A percentile compares a stretch with the other conserved stretches of the same genome.
phyloP scores from a whole-genome alignment of 106 monocot genomes.

The Dactylorhiza incarnata region DNA sequence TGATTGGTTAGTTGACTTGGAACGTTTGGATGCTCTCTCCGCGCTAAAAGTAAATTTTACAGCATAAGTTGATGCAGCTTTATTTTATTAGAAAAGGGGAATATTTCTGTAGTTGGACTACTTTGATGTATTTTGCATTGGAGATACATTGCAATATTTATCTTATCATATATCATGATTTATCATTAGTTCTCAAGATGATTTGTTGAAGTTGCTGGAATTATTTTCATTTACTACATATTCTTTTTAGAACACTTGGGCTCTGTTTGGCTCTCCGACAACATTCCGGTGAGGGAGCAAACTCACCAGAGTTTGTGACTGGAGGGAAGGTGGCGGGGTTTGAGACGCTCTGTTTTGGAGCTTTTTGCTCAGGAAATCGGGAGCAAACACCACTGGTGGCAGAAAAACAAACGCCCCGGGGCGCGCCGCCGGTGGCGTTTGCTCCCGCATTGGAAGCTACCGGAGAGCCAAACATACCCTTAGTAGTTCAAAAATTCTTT shows the following conservation, averaged over 20 bases:
- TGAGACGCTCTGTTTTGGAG: too few species aligned
- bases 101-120: not conserved
- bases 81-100: not conserved
- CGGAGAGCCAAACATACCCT: too few species aligned
- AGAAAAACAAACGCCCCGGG: too few species aligned
- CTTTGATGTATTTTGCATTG: not conserved
- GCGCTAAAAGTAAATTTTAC: not conserved
- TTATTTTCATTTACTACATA: not conserved
- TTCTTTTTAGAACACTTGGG: not conserved
- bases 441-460: too few species aligned
- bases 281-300: too few species aligned
- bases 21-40: not conserved
- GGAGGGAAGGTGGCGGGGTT: too few species aligned
- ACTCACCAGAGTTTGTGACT: too few species aligned
- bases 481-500: not conserved
- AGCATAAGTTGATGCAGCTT: not conserved
- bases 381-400: too few species aligned
- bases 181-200: not conserved
- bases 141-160: not conserved
- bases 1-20: not conserved
- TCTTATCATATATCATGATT: not conserved
- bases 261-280: too few species aligned
- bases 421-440: too few species aligned
- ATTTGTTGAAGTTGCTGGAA: not conserved
- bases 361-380: too few species aligned